Percentiles rank a stretch among this genome's conserved stretches.
These are phyloP conservation scores for Calonectria fujianensis DNA, from an alignment of 2,329 filamentous ascomycete species.

Conservation along the genomic window DNA sequence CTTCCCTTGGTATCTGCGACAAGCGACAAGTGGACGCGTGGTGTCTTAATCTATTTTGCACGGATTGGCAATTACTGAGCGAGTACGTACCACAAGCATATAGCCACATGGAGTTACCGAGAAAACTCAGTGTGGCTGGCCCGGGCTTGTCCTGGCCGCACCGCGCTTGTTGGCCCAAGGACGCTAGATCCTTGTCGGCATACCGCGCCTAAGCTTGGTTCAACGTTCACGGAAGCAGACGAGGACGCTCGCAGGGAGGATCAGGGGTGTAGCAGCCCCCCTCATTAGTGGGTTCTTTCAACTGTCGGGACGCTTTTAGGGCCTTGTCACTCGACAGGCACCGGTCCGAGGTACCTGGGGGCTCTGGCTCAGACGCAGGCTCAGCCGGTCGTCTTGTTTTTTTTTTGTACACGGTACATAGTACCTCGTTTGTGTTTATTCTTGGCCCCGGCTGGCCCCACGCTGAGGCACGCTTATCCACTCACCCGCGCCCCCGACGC, in stretches of 20 bases:
- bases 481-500: slow-evolving; percentile 41
- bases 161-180: slow-evolving; percentile 45
- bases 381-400: neutral
- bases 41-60: slow-evolving; percentile 25
- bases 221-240: slow-evolving; percentile 54
- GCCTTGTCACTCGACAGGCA: slow-evolving; percentile 23
- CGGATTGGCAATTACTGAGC: neutral
- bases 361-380: slow-evolving; percentile 4
- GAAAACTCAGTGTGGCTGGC: slow-evolving; percentile 54
- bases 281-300: slow-evolving; percentile 22
- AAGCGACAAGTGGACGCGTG: slow-evolving; percentile 24
- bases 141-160: slow-evolving; percentile 46
- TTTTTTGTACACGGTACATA: slow-evolving; percentile 26
- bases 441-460: slow-evolving; percentile 37
- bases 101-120: slow-evolving; percentile 35
- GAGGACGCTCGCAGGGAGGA: slow-evolving; percentile 37
- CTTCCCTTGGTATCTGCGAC: slow-evolving; percentile 23
- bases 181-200: slow-evolving; percentile 54
- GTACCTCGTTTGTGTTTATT: slow-evolving; percentile 38
- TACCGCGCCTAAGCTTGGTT: slow-evolving; percentile 57
- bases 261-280: slow-evolving; percentile 37
- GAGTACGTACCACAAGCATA: slow-evolving; percentile 37
- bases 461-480: slow-evolving; percentile 31
- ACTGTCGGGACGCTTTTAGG: slow-evolving; percentile 22
- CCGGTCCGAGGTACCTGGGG: slow-evolving; percentile 16